A percentile compares a stretch with the other conserved stretches of the same genome.
Evolutionary conservation across 768 basidiomycete genomes (phyloP).

Genomic region (Tricholoma furcatifolium): DNA sequence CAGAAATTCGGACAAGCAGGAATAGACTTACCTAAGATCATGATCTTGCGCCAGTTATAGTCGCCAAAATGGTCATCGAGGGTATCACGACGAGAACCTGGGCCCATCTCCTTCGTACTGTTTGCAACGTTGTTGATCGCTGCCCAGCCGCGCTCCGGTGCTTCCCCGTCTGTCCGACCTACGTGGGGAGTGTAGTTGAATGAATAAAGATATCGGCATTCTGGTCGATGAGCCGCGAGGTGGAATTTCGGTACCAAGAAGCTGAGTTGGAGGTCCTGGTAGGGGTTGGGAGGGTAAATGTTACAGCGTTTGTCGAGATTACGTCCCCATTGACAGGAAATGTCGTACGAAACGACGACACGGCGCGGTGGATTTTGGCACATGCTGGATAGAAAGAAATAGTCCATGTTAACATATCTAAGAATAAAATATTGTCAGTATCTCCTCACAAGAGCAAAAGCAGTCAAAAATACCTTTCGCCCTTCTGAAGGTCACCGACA

Average conservation of each 20-base stretch:
- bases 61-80: no score
- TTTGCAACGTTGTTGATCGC: no score
- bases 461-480: not conserved
- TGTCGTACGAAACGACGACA: conserved; percentile 26
- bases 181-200: conserved; percentile 22
- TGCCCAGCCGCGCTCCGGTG: no score
- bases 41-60: conserved; percentile 29
- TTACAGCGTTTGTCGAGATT: conserved; percentile 19
- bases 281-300: conserved; percentile 1
- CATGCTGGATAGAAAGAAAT: conserved; percentile 22
- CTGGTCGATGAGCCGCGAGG: conserved; percentile 20
- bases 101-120: no score
- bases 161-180: conserved; percentile 15
- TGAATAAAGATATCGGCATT: conserved; percentile 22
- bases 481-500: not conserved
- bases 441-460: no score
- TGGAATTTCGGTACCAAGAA: conserved; percentile 32
- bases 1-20: no score
- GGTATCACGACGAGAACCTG: no score
- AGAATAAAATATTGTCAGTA: not conserved
- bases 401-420: conserved; percentile 24
- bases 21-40: conserved; percentile 19
- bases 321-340: conserved; percentile 26
- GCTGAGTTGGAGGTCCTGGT: not conserved
- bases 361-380: conserved; percentile 3